Percentiles rank a stretch among this genome's conserved stretches.
Evolutionary conservation across 257 asterid species (phyloP).

Genomic region (Lantana camara): DNA sequence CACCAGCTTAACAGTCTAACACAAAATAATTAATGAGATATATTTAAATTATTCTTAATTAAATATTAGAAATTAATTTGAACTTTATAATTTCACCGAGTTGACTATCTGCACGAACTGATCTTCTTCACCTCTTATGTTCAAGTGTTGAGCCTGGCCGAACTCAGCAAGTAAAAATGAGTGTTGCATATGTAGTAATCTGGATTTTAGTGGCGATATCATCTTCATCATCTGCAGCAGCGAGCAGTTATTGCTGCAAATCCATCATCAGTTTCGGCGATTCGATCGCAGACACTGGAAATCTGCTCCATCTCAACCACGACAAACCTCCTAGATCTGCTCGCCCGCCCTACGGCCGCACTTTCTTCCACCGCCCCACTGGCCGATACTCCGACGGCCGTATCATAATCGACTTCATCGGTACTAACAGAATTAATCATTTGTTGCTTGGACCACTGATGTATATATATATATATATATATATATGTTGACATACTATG

Average conservation of each 20-base stretch:
- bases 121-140: too few species aligned
- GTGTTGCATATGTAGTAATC: not conserved
- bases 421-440: too few species aligned
- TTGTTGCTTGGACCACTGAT: not conserved
- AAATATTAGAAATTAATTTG: too few species aligned
- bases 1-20: too few species aligned
- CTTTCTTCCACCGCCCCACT: slow-evolving; percentile 38
- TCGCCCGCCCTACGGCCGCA: slow-evolving; percentile 32
- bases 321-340: slow-evolving; percentile 1
- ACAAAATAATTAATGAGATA: too few species aligned
- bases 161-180: too few species aligned
- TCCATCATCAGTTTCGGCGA: slow-evolving; percentile 30
- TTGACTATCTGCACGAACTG: too few species aligned
- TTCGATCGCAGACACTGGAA: slow-evolving; percentile 40
- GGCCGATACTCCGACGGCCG: slow-evolving; percentile 48
- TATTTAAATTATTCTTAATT: too few species aligned
- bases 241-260: slow-evolving; percentile 30
- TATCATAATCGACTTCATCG: slow-evolving; percentile 42
- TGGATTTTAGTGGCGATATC: slow-evolving; percentile 6
- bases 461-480: too few species aligned
- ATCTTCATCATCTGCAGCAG: not conserved
- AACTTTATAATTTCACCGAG: too few species aligned
- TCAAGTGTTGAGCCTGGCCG: too few species aligned
- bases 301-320: slow-evolving; percentile 18
- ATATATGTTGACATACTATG: too few species aligned